Evolutionary conservation across 2,329 filamentous ascomycete species (phyloP), one percentile per base, ranked within the genome.

Genomic region (Daldinia eschscholtzii): DNA sequence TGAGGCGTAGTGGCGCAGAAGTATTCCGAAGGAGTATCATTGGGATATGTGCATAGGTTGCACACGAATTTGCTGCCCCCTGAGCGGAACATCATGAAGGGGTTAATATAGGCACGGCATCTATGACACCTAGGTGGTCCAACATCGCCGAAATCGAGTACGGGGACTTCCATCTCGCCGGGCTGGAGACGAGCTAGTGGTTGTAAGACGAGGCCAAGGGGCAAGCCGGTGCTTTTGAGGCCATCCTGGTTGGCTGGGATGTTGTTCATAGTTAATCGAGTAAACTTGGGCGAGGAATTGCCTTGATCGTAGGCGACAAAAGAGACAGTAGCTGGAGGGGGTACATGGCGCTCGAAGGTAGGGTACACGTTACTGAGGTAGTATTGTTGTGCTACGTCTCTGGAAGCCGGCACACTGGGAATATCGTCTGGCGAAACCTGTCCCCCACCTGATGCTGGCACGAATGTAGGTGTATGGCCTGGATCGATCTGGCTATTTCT

Each of bases 31-130:
- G 93, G 85, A 0, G 97, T 97, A 77, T 99, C 96, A 79, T 98
- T 99, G 57, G 96, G 94, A 79, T 98, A 97, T 23, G 92, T 96
- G 83, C 96, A 99, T 82, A 99, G 93, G 78, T 99, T 99, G 84
- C 96, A 99, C 59, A 97, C 93, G 79, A 97, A 97, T 79, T 97
- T 97, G 82, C 95, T 97, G 64, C 96, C 96, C 41, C 95, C 95
- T 15, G 92, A 91, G 66, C 92, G 89, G 86, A 99, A 99, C 78
- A 94, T 92, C 96, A 99, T 98, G 79, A 99, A 99, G 1, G 96
- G 96, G 78, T 99, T 99, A 82, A 99, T 97, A 81, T 99, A 99
- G 13, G 95, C 92, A 78, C 96, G 88, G 83, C 96, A 99, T 82
- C 96, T 88, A 75, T 93, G 89, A 81, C 96, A 99, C 79, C 96